A percentile compares a stretch with the other conserved stretches of the same genome.
Evolutionary conservation across 1,284 basidiomycete genomes (phyloP).

Genomic region (Malassezia obtusa): DNA sequence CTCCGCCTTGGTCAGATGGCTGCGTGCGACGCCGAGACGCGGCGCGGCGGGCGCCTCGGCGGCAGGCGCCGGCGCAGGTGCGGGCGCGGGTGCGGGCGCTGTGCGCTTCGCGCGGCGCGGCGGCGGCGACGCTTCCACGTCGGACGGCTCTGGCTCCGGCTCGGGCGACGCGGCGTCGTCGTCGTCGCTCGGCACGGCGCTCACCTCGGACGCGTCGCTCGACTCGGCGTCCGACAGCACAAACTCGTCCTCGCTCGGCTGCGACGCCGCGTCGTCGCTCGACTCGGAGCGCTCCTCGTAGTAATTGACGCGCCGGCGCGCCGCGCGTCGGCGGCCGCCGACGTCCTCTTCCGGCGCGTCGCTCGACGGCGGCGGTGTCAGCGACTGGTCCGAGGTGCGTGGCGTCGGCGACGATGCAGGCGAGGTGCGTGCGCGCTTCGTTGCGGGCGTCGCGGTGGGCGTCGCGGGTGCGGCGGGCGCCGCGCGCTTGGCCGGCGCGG

Average conservation of each 20-base stretch:
- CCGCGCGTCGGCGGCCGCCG: slow-evolving; percentile 7
- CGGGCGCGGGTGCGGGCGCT: neutral
- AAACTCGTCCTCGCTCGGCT: slow-evolving; percentile 9
- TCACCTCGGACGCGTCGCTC: neutral
- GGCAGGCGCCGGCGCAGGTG: neutral
- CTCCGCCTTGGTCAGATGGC: slow-evolving; percentile 77
- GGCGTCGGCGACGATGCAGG: neutral
- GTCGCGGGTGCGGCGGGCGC: neutral
- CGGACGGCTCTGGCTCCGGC: neutral
- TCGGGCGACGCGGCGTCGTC: slow-evolving; percentile 1
- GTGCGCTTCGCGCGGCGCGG: too few species aligned
- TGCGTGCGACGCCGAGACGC: neutral
- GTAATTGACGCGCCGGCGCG: slow-evolving; percentile 11
- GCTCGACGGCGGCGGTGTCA: slow-evolving; percentile 10
- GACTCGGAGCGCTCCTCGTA: slow-evolving; percentile 1
- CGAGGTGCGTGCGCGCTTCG: neutral
- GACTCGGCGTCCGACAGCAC: slow-evolving; percentile 7
- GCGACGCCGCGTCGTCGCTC: neutral
- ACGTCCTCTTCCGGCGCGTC: neutral
- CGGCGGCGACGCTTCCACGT: neutral
- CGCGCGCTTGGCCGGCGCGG: slow-evolving; percentile 6
- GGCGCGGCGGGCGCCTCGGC: neutral
- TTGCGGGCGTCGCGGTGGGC: slow-evolving; percentile 1
- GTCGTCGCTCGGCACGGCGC: slow-evolving; percentile 11
- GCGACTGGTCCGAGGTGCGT: neutral